These are phyloP conservation scores for Bipolaris victoriae DNA, from an alignment of 2,329 filamentous ascomycete genomes.

Conservation along the genomic window DNA sequence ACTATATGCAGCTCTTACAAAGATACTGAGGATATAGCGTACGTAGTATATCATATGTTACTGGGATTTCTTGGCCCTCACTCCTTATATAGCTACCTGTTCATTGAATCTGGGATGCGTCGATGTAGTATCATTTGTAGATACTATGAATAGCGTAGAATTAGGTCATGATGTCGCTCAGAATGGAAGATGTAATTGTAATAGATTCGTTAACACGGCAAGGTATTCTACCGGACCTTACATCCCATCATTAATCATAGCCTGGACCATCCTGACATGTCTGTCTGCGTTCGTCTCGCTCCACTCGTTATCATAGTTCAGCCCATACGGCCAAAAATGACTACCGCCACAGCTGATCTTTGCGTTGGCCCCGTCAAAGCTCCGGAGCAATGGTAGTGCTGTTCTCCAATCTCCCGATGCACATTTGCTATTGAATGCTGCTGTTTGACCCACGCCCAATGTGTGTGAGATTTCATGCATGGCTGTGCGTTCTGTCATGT, in stretches of 20 bases:
- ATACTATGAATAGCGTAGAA: too few species aligned
- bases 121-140: too few species aligned
- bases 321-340: conserved; percentile 46
- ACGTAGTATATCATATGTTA: too few species aligned
- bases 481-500: conserved; percentile 46
- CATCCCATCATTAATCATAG: conserved; percentile 45
- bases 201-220: too few species aligned
- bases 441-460: conserved; percentile 43
- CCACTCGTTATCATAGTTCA: conserved; percentile 46
- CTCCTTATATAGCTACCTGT: too few species aligned
- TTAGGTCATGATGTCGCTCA: too few species aligned
- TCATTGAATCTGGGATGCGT: too few species aligned
- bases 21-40: too few species aligned
- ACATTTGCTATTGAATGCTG: conserved; percentile 39
- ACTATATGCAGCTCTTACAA: too few species aligned
- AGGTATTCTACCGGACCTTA: conserved; percentile 3
- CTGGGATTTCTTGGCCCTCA: too few species aligned
- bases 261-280: conserved; percentile 42
- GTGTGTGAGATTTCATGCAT: conserved; percentile 47
- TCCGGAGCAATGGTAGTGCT: conserved; percentile 39
- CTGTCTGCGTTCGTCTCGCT: conserved; percentile 45
- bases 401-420: conserved; percentile 41
- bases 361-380: conserved; percentile 38
- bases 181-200: too few species aligned
- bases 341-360: conserved; percentile 42